These are phyloP conservation scores for Peronospora belbahrii DNA, from an alignment of 352 stramenopile genomes.

Conservation along the genomic window DNA sequence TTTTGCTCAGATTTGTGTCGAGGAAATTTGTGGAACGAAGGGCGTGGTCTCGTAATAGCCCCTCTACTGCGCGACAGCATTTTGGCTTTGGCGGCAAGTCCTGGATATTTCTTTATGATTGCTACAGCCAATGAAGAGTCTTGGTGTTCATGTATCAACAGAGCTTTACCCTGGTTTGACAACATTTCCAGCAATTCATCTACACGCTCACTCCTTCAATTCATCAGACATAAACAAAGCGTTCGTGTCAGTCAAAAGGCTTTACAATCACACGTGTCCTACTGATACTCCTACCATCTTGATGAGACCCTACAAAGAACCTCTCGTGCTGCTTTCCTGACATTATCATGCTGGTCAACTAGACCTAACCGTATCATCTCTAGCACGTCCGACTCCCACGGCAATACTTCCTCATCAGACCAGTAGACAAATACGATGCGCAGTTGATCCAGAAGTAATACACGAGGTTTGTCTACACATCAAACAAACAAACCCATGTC, in stretches of 20 bases:
- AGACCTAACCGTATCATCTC: constrained; percentile 44
- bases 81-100: constrained; percentile 25
- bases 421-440: constrained; percentile 47
- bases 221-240: not conserved
- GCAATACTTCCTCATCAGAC: constrained; percentile 36
- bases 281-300: constrained; percentile 31
- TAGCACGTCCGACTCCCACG: constrained; percentile 40
- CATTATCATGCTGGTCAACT: constrained; percentile 30
- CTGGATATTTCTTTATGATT: constrained; percentile 34
- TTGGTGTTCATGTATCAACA: constrained; percentile 45
- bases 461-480: constrained; percentile 38
- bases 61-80: constrained; percentile 6
- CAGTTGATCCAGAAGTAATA: constrained; percentile 54
- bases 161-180: constrained; percentile 23
- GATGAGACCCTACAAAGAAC: constrained; percentile 37
- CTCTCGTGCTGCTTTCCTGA: constrained; percentile 41
- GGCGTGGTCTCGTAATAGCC: constrained; percentile 14
- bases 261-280: not conserved
- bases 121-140: constrained; percentile 33
- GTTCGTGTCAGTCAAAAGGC: not conserved
- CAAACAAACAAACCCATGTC: not conserved
- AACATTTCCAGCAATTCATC: constrained; percentile 44
- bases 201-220: constrained; percentile 37
- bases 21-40: constrained; percentile 22
- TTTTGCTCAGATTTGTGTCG: constrained; percentile 16